Evolutionary conservation across 805 yeast species (phyloP).

Genomic region (Saccharomycopsis selenospora): DNA sequence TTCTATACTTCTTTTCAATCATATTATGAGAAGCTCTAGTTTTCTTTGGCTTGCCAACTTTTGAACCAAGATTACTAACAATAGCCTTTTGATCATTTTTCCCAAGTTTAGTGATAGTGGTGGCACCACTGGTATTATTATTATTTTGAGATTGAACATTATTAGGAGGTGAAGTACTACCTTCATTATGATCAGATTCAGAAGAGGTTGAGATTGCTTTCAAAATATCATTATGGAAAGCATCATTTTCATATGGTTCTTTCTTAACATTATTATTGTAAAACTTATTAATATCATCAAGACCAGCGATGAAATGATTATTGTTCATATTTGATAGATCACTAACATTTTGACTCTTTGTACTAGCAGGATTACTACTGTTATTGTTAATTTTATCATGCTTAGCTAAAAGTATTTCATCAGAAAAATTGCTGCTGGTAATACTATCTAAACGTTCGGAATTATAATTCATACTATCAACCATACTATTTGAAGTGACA

Average conservation of each 20-base stretch:
- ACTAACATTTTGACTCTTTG: no score
- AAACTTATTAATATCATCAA: neutral
- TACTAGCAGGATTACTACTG: no score
- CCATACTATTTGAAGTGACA: neutral
- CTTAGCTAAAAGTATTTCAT: neutral
- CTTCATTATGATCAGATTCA: neutral
- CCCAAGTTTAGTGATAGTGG: neutral
- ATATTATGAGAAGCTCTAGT: constrained; percentile 66
- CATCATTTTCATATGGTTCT: neutral
- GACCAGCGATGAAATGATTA: neutral
- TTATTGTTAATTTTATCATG: neutral
- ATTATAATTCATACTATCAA: neutral
- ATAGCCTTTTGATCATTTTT: neutral
- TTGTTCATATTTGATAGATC: neutral
- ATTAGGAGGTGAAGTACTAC: neutral
- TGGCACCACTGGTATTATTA: neutral
- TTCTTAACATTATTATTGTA: neutral
- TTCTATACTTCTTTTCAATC: constrained; percentile 74
- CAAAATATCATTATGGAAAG: neutral
- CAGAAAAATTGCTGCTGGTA: neutral
- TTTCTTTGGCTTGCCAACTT: constrained; percentile 39
- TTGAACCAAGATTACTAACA: constrained; percentile 17
- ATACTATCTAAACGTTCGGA: neutral
- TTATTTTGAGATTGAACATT: neutral
- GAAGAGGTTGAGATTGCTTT: neutral